Percentiles rank a stretch among this genome's conserved stretches.
phyloP scores from a whole-genome alignment of 495 filamentous ascomycete species.

The Xylaria nigripes region DNA sequence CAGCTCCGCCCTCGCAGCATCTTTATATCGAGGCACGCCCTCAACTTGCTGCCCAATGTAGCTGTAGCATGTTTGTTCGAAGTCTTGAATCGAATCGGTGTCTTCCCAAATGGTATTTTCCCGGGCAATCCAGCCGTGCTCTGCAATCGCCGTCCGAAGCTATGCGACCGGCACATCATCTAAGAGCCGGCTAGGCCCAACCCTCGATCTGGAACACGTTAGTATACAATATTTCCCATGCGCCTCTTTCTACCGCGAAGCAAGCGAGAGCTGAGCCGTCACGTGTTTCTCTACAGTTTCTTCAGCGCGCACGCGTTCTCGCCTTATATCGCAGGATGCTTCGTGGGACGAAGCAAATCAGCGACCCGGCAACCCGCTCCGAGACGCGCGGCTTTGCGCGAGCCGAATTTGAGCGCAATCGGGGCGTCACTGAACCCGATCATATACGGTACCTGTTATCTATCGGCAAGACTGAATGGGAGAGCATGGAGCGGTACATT shows the following conservation, averaged over 20 bases:
- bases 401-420: slow-evolving; percentile 67
- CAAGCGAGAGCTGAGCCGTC: slow-evolving; percentile 8
- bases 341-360: slow-evolving; percentile 41
- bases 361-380: slow-evolving; percentile 43
- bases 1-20: not conserved
- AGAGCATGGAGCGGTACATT: slow-evolving; percentile 53
- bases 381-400: slow-evolving; percentile 68
- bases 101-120: not conserved
- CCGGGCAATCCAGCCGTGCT: slow-evolving; percentile 4
- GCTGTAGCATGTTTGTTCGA: not conserved
- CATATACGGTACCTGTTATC: slow-evolving; percentile 51
- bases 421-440: slow-evolving; percentile 55
- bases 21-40: not conserved
- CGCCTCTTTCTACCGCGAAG: not conserved
- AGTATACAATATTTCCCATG: slow-evolving; percentile 6
- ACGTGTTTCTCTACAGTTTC: slow-evolving; percentile 40
- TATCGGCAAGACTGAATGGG: slow-evolving; percentile 52
- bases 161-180: slow-evolving; percentile 31
- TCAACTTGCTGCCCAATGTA: not conserved
- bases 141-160: slow-evolving; percentile 24
- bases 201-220: slow-evolving; percentile 46
- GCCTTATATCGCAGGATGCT: slow-evolving; percentile 52
- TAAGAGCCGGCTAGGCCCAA: slow-evolving; percentile 28
- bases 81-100: not conserved
- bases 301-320: slow-evolving; percentile 48